These are phyloP conservation scores for Aspergillus biplanus DNA, from an alignment of 495 filamentous ascomycete genomes.

Conservation along the genomic window DNA sequence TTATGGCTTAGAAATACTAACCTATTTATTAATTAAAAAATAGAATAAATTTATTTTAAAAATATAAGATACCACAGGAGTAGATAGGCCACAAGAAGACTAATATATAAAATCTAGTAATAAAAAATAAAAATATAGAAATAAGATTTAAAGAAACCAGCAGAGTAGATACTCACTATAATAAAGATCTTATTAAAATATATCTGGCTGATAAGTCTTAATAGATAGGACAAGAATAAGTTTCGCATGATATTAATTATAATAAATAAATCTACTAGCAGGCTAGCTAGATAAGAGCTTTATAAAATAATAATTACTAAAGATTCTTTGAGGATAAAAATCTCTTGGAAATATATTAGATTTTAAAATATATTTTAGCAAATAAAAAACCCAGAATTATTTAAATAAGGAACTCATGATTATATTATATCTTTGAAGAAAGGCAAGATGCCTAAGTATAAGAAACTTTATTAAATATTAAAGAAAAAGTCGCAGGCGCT, in stretches of 20 bases:
- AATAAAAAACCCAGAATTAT: not conserved
- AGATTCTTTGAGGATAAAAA: not conserved
- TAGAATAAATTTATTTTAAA: not conserved
- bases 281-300: not conserved
- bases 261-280: not conserved
- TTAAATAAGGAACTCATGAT: not conserved
- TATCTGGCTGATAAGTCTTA: not conserved
- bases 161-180: no score
- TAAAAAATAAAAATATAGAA: no score
- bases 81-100: no score
- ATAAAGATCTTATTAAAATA: no score
- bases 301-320: not conserved
- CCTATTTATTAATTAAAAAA: no score
- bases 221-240: not conserved
- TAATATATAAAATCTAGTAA: no score
- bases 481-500: no score
- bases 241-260: not conserved
- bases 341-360: not conserved
- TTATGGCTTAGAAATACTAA: no score
- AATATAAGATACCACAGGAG: no score
- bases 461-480: no score
- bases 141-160: no score
- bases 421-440: not conserved
- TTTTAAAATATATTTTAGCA: not conserved
- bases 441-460: no score